Evolutionary conservation across 768 basidiomycete species (phyloP), one percentile per base, ranked within the genome.

Genomic region (Xerocomus potaroensis): DNA sequence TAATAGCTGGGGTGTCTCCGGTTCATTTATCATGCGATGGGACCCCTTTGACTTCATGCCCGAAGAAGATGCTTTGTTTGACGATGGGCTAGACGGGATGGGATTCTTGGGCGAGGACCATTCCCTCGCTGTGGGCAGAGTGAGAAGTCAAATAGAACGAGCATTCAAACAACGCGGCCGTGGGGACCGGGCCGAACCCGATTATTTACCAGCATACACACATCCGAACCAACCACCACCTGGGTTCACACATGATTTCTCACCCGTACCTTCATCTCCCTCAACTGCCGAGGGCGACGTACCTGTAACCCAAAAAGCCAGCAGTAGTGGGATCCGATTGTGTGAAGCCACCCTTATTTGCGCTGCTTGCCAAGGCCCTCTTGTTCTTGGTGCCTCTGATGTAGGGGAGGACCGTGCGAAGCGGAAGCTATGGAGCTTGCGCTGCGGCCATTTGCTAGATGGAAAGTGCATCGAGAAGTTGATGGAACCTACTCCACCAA

Each of bases 381-480:
- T 90, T 5, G 63, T 84, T 9, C 69, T 84, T 23, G 69, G 73
- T 29, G 72, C 75, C 38, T 69, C 70, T 2, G 75, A 73, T 11
- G 68, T 79, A n/a, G 66, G 69, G 14, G 66, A 71, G 36, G 80
- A 78, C 29, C 70, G 67, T 32, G 67, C 67, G 32, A 65, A 64
- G 30, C 68, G 73, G 43, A 74, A 77, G 34, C 66, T 90, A 8
- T 90, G 86, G 87, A 80, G 76, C 2, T 65, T 91, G 49, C 71
- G 84, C 32, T 91, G 87, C 43, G 87, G 87, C 0, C 88, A 91
- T 59, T 63, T 91, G 55, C 72, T 90, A 0, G 87, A 90, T 53
- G 88, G 85, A 40, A 86, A 83, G 61, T 91, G 87, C 54, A 64
- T 84, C 2, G 74, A 74, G 49, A 70, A 74, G 52, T 54, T 90